Base-by-base conservation (phyloP, 306 rosid species). In the Alnus rubra region DNA sequence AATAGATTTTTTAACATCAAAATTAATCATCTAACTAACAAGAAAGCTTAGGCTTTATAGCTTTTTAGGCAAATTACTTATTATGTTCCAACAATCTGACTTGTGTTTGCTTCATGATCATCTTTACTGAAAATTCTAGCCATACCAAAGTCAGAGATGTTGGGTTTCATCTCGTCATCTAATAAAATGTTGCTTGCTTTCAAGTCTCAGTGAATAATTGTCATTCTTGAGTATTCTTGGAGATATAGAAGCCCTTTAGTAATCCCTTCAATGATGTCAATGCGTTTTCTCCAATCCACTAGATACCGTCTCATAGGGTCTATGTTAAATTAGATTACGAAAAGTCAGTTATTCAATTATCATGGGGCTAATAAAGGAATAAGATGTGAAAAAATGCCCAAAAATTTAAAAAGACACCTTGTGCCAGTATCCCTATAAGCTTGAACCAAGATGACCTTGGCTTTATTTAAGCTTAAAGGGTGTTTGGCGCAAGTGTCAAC, bases 191-290 rank as follows among this genome's bases (percentile, higher is more conserved):
- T 86, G 60, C 84, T 80, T 71, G 80, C 78, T 76, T 87, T 87
- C 9, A 87, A 1, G 51, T 84, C 86, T 5, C 79, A 50, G 9
- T 83, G 86, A 11, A 83, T 81, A 30, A 87, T 81, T 12, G 73
- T 81, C 16, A 86, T 51, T 73, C 80, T 78, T 0, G 84, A 87
- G 74, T 83, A 65, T 28, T 81, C 76, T 83, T 83, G 87, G 2
- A 86, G 83, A 81, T 86, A 81, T 16, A 86, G 44, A 68, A 86
- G 82, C 28, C 89, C 86, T 10, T 78, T 82, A 45, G 73, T 73
- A 33, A 86, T 28, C 44, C 86, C 87, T 72, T 87, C 84, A 59
- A 83, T 81, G 50, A 81, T 75, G 10, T 5, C 51, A 28, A 81
- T 73, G 3, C 76, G 74, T 53, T 68, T 81, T 9, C 30, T 31